phyloP scores from a whole-genome alignment of 2,329 filamentous ascomycete species.

The Colletotrichum sp. region DNA sequence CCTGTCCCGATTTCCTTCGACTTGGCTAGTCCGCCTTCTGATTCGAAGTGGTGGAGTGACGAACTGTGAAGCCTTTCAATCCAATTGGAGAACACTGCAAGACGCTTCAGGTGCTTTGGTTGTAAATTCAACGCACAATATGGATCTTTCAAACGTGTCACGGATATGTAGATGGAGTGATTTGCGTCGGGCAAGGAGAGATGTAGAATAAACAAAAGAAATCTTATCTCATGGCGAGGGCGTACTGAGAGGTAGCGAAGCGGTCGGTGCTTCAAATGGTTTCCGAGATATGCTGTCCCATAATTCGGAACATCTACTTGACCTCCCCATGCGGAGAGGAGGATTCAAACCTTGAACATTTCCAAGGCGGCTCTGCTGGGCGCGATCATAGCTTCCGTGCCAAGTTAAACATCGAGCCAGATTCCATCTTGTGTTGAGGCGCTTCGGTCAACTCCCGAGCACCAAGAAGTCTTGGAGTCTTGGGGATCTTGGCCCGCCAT shows the following conservation, averaged over 20 bases:
- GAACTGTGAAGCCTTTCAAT: not conserved
- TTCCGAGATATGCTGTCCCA: not conserved
- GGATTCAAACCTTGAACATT: not conserved
- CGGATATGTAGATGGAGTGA: too few relatives aligned
- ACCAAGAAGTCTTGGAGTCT: slow-evolving; percentile 9
- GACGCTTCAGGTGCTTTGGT: too few relatives aligned
- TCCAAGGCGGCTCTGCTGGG: slow-evolving; percentile 6
- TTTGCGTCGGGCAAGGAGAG: too few relatives aligned
- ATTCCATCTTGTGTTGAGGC: not conserved
- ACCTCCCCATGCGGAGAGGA: not conserved
- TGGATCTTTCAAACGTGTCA: too few relatives aligned
- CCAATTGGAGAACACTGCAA: too few relatives aligned
- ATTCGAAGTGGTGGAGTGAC: not conserved
- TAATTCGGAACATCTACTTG: not conserved
- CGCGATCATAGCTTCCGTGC: not conserved
- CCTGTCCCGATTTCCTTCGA: not conserved
- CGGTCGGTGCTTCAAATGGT: not conserved
- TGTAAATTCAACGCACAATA: too few relatives aligned
- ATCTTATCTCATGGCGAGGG: not conserved
- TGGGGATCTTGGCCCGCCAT: not conserved
- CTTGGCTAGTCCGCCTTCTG: not conserved
- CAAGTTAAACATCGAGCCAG: not conserved
- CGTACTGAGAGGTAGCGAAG: fast-evolving
- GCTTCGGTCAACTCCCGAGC: slow-evolving; percentile 4
- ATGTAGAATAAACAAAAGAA: too few relatives aligned